Base-by-base conservation (phyloP, 306 rosid genomes). In the Casuarina cunninghamiana region DNA sequence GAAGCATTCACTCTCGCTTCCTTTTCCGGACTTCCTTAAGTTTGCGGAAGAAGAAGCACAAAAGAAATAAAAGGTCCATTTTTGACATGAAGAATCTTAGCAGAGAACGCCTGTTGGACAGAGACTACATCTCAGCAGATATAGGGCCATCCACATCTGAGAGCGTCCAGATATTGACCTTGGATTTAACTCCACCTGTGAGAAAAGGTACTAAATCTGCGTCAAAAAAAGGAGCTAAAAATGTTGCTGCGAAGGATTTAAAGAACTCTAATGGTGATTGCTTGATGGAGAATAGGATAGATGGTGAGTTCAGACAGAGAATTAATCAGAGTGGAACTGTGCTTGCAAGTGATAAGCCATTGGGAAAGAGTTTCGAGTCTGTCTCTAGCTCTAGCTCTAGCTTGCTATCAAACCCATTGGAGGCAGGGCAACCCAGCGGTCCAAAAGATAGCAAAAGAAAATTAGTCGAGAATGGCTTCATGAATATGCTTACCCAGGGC, bases 81-180 rank as follows among this genome's bases (percentile, higher is more conserved):
- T 44, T 51, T 53, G 83, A 74, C 63, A 26, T 61, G 69, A 87
- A 80, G 77, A 73, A 17, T 72, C 76, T 48, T 42, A 51, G 51
- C 10, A 89, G 81, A 69, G 85, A 58, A 53, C 79, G 78, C 60
- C 19, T 79, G 3, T 16, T 15, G 75, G 79, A 79, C 51, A 83
- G 63, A 53, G 58, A 62, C 71, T 54, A 78, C 77, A 37, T 54
- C 19, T 75, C 81, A 62, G 84, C 91, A 51, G 91, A 86, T 74
- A n/a, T 53, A 53, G 89, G 82, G 71, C 93, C 93, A 66, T 91
- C 92, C 75, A 91, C 87, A 37, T 67, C 85, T 55, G 89, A 83
- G 51, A 82, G 78, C 70, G 65, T 85, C 67, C 68, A 35, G 57
- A 78, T 73, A 50, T 15, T 63, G 69, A 38, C 81, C 57, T 60